Percentiles rank a stretch among this genome's conserved stretches.
phyloP scores from a whole-genome alignment of 2,329 filamentous ascomycete genomes.

The Phyllosticta citrichinensis region DNA sequence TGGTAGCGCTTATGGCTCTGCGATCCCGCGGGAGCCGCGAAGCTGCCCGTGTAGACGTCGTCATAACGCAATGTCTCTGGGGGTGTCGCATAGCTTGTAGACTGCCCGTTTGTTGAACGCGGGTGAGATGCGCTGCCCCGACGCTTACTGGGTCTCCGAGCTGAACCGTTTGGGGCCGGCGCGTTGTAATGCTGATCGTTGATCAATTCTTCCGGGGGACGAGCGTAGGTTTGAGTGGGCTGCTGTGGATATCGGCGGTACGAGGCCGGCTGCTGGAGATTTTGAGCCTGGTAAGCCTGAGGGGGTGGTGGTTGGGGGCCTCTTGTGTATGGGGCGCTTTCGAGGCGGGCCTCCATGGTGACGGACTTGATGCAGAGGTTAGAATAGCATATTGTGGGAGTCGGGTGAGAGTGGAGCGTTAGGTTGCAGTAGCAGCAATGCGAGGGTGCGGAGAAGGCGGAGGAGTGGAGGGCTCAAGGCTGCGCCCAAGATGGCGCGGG shows the following conservation, averaged over 20 bases:
- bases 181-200: constrained; percentile 14
- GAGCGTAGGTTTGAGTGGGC: background rate
- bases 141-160: background rate
- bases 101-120: background rate
- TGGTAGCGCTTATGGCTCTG: constrained; percentile 8
- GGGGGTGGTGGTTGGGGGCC: constrained; percentile 16
- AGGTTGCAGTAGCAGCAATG: background rate
- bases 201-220: background rate
- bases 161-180: background rate
- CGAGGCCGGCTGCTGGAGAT: constrained; percentile 15
- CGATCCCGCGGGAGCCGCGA: constrained; percentile 6
- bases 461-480: background rate
- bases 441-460: background rate
- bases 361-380: background rate
- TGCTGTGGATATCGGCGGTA: constrained; percentile 8
- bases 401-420: background rate
- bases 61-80: constrained; percentile 8
- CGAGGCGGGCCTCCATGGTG: background rate
- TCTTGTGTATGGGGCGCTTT: constrained; percentile 14
- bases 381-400: constrained; percentile 1
- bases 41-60: constrained; percentile 8
- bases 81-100: background rate
- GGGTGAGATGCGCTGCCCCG: background rate
- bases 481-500: background rate
- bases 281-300: constrained; percentile 19